Percentiles rank a stretch among this genome's conserved stretches.
Evolutionary conservation across 73 alveolate species (phyloP).

Genomic region (Blepharisma stoltei): DNA sequence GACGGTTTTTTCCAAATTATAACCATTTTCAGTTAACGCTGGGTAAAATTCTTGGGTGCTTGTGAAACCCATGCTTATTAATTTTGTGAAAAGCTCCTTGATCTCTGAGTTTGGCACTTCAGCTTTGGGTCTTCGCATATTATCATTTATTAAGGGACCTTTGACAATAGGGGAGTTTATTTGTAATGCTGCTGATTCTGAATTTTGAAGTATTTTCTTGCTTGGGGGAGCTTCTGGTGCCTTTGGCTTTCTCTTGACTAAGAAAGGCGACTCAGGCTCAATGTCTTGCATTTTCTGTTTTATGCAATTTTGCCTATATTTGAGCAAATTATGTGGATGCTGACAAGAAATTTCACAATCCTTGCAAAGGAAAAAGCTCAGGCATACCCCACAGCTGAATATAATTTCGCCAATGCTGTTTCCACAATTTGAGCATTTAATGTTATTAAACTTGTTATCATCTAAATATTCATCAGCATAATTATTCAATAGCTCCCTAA

Average conservation of each 20-base stretch:
- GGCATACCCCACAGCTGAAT: background rate
- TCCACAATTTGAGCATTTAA: background rate
- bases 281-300: no score
- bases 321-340: background rate
- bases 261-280: no score
- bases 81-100: background rate
- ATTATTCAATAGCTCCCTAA: background rate
- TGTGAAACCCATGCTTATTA: background rate
- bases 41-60: background rate
- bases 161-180: no score
- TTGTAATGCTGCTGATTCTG: background rate
- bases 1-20: background rate
- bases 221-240: background rate
- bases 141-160: no score
- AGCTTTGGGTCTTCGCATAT: background rate
- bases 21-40: background rate
- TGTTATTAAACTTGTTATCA: background rate
- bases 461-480: background rate
- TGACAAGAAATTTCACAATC: background rate
- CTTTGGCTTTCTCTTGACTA: background rate
- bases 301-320: background rate
- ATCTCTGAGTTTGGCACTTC: background rate
- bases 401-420: background rate
- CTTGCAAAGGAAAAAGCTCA: background rate
- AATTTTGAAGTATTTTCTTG: background rate